A percentile compares a stretch with the other conserved stretches of the same genome.
phyloP scores from a whole-genome alignment of 768 basidiomycete genomes.

The Mycena sanguinolenta region DNA sequence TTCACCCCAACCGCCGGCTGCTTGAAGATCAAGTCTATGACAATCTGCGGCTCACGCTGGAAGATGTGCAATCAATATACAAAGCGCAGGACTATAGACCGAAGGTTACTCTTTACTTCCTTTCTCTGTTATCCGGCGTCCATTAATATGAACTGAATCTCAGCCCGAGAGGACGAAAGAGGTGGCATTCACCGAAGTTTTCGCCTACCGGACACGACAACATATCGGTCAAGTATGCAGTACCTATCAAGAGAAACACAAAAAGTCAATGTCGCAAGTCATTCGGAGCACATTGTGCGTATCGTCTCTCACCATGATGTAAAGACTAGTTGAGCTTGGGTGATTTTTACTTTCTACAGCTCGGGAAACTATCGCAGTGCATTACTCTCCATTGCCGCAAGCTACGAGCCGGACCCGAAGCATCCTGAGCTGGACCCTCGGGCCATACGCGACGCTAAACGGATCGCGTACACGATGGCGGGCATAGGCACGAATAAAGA shows the following conservation, averaged over 20 bases:
- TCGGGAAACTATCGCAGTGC: neutral
- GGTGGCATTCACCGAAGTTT: neutral
- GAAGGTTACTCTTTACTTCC: neutral
- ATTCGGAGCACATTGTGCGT: neutral
- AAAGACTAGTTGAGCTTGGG: neutral
- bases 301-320: neutral
- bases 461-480: neutral
- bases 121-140: too few relatives aligned
- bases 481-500: neutral
- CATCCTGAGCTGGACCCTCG: neutral
- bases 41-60: neutral
- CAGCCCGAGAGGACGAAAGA: neutral
- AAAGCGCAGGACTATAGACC: neutral
- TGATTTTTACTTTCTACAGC: neutral
- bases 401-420: neutral
- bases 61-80: neutral
- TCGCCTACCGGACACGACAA: neutral
- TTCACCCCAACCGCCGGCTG: neutral
- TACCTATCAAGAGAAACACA: neutral
- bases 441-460: neutral
- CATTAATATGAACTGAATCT: too few relatives aligned
- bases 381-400: neutral
- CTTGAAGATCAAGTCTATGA: neutral
- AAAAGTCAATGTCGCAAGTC: neutral
- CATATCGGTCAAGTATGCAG: neutral